A percentile compares a stretch with the other conserved stretches of the same genome.
These are phyloP conservation scores for Eucalyptus paniculata DNA, from an alignment of 345 rosid genomes.

Conservation along the genomic window DNA sequence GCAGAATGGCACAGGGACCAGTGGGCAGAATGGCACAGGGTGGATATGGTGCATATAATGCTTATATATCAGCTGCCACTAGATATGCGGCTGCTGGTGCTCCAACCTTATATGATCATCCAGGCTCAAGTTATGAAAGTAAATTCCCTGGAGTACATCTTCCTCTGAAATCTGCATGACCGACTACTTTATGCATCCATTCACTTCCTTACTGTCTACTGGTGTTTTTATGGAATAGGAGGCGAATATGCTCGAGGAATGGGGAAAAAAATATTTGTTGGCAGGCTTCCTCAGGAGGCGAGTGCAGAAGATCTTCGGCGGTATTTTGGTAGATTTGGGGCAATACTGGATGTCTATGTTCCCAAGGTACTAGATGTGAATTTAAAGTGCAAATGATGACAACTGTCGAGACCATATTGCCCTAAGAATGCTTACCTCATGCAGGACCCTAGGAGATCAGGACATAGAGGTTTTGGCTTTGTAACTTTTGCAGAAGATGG, in stretches of 20 bases:
- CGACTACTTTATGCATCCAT: neutral
- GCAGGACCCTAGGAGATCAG: conserved; percentile 91
- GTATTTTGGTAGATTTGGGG: conserved; percentile 92
- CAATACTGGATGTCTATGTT: conserved; percentile 78
- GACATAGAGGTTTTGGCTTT: conserved; percentile 97
- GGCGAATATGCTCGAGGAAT: conserved; percentile 58
- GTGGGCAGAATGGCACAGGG: conserved; percentile 47
- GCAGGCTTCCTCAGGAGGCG: conserved; percentile 98
- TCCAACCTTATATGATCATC: conserved; percentile 91
- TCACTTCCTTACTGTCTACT: neutral
- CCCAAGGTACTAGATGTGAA: conserved; percentile 31
- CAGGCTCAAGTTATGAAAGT: conserved; percentile 74
- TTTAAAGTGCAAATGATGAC: neutral
- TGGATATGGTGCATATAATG: conserved; percentile 98
- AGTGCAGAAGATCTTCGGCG: conserved; percentile 70
- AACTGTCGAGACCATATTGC: neutral
- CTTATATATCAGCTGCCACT: conserved; percentile 94
- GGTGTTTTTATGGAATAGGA: conserved; percentile 3
- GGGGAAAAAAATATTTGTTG: conserved; percentile 91
- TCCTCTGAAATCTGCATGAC: neutral
- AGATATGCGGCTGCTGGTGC: conserved; percentile 94
- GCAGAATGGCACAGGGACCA: conserved; percentile 56
- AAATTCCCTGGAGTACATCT: conserved; percentile 5
- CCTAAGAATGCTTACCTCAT: neutral
- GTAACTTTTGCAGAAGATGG: conserved; percentile 96